A percentile compares a stretch with the other conserved stretches of the same genome.
Conservation (phyloP, 306 rosid species). For the Quercus berberidifolia region DNA sequence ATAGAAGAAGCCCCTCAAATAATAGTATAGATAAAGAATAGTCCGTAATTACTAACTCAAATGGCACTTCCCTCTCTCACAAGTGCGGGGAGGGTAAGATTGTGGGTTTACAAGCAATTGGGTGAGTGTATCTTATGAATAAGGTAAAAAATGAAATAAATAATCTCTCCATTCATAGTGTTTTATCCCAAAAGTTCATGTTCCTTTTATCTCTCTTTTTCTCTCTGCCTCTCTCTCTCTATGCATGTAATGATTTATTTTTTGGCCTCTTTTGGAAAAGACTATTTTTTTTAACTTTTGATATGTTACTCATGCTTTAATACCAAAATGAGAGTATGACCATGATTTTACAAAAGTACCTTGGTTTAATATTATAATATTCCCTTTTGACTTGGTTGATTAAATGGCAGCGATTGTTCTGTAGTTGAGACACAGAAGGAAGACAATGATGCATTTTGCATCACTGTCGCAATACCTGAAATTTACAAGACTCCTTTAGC, state of each 20-base stretch:
- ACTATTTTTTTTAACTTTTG: background rate
- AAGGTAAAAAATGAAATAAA: background rate
- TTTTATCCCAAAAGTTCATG: background rate
- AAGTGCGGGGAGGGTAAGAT: no score
- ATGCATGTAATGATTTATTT: background rate
- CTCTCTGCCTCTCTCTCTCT: background rate
- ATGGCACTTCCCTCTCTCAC: no score
- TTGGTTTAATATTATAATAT: no score
- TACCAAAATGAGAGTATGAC: no score
- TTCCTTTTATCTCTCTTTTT: no score
- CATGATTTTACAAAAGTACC: no score
- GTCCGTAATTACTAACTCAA: no score
- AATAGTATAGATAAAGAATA: no score
- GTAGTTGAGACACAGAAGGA: constrained; percentile 10
- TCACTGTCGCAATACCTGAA: constrained; percentile 50
- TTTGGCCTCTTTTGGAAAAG: background rate
- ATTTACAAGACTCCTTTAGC: constrained; percentile 30
- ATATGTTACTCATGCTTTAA: no score
- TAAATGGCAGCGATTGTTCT: constrained; percentile 57
- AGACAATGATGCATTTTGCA: constrained; percentile 45
- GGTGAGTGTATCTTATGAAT: no score
- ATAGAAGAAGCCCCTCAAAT: no score
- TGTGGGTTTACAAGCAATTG: no score
- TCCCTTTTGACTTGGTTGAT: constrained; percentile 36
- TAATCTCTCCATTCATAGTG: background rate